Conservation (phyloP, 2,329 filamentous ascomycete genomes). For the Geoglossum cookeanum region DNA sequence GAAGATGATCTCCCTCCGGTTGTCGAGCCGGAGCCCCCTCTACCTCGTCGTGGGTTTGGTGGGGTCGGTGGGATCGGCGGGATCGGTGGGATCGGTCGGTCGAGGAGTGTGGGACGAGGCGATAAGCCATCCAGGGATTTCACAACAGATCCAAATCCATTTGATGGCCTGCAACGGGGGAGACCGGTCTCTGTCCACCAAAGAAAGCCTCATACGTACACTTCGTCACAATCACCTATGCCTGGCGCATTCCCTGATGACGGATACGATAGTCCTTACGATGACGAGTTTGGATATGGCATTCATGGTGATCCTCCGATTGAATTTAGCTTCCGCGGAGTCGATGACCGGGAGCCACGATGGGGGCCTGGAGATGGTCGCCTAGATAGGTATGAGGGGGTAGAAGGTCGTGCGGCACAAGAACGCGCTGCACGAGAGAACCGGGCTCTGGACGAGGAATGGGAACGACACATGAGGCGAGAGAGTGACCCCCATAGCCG, state of each 20-base stretch:
- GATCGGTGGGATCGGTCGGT: constrained; percentile 6
- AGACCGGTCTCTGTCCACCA: neutral
- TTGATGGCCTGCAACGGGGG: neutral
- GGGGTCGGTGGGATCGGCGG: too few species aligned
- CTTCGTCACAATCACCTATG: neutral
- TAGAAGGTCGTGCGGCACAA: too few species aligned
- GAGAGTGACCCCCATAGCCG: neutral
- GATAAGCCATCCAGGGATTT: neutral
- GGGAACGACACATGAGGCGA: neutral
- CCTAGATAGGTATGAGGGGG: neutral
- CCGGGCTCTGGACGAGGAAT: neutral
- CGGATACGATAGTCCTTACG: neutral
- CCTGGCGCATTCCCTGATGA: constrained; percentile 1
- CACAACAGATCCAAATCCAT: neutral
- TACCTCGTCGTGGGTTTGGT: constrained; percentile 18
- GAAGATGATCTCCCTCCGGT: constrained; percentile 17
- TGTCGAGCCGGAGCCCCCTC: constrained; percentile 18
- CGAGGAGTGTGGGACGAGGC: constrained; percentile 5
- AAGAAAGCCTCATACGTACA: neutral
- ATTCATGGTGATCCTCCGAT: neutral
- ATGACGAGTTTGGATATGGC: neutral
- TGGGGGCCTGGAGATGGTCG: constrained; percentile 1
- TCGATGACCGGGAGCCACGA: constrained; percentile 12
- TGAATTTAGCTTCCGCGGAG: neutral
- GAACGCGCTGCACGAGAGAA: neutral